phyloP scores from a whole-genome alignment of 2,329 filamentous ascomycete species.

The Aspergillus unguis region DNA sequence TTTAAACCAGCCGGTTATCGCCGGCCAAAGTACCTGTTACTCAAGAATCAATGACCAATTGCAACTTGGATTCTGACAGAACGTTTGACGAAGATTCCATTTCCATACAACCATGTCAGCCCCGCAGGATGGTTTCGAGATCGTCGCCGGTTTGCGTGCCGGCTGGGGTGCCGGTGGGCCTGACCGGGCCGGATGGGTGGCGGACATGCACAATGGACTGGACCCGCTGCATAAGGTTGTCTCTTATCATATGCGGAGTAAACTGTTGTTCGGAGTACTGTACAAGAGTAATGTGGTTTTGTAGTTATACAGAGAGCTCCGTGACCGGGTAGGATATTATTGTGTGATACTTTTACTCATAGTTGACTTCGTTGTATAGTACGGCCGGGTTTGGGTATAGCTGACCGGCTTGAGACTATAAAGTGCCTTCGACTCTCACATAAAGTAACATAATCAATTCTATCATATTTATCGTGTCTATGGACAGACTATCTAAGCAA shows the following conservation, averaged over 20 bases:
- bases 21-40: background rate
- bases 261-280: no score
- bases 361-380: no score
- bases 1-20: constrained; percentile 13
- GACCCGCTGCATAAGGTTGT: background rate
- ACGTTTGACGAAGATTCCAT: background rate
- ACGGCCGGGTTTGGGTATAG: no score
- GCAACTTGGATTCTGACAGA: background rate
- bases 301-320: no score
- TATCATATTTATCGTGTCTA: background rate
- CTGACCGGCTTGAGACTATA: no score
- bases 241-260: no score
- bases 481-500: constrained; percentile 31
- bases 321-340: no score
- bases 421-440: no score
- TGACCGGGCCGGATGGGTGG: constrained; percentile 10
- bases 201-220: background rate
- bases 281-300: no score
- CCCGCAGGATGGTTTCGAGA: background rate
- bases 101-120: no score
- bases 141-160: background rate
- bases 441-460: background rate
- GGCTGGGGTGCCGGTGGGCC: constrained; percentile 7
- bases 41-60: background rate
- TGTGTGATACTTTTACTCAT: no score